Conservation (phyloP, 371 early-diverging fungal species). For the Mortierella sp. region DNA sequence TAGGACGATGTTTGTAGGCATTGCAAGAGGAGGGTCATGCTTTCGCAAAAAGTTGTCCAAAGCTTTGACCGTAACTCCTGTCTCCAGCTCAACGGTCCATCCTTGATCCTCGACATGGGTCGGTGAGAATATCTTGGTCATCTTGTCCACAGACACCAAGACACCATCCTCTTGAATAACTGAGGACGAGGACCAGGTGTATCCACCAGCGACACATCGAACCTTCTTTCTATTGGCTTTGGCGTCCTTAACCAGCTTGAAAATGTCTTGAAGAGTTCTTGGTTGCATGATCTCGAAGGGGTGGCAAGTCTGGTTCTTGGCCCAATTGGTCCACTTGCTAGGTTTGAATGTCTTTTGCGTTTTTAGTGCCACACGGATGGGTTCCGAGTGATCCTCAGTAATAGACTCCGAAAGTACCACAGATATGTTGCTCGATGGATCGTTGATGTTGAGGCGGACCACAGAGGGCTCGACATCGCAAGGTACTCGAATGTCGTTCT, state of each 20-base stretch:
- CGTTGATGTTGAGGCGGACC: too few species aligned
- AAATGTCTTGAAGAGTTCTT: constrained; percentile 13
- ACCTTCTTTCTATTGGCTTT: constrained; percentile 18
- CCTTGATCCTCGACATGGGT: background rate
- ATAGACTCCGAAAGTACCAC: too few species aligned
- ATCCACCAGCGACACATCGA: constrained; percentile 36
- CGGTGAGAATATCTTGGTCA: constrained; percentile 10
- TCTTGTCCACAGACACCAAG: constrained; percentile 21
- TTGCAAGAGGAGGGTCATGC: constrained; percentile 31
- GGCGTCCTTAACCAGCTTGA: constrained; percentile 12
- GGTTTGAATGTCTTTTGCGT: background rate
- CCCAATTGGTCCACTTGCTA: background rate
- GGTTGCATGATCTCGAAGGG: constrained; percentile 28
- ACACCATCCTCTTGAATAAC: constrained; percentile 5
- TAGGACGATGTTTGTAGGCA: constrained; percentile 20
- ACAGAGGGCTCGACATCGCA: too few species aligned
- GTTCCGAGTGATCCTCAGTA: background rate
- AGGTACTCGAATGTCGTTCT: too few species aligned
- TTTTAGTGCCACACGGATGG: too few species aligned
- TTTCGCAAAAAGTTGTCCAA: constrained; percentile 18
- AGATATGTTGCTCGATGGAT: too few species aligned
- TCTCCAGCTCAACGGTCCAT: background rate
- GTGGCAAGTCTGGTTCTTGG: background rate
- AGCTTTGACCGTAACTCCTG: background rate
- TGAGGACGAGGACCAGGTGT: constrained; percentile 18